phyloP scores from a whole-genome alignment of 2,329 filamentous ascomycete genomes.

The Fusarium anguioides region DNA sequence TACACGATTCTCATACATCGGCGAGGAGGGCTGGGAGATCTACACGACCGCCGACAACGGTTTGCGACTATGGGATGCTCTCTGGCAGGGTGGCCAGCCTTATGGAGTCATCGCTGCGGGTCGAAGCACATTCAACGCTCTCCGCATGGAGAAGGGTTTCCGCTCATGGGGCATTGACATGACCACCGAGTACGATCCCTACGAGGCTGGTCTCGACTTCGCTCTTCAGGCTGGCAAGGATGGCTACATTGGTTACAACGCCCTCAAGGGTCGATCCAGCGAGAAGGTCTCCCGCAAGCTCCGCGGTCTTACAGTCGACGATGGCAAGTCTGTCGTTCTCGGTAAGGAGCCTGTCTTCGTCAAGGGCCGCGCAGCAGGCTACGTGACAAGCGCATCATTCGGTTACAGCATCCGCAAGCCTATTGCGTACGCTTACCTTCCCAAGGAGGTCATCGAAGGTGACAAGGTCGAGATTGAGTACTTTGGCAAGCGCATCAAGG shows the following conservation, averaged over 20 bases:
- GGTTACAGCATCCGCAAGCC: slow-evolving; percentile 69
- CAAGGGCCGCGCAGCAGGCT: slow-evolving; percentile 60
- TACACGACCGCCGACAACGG: slow-evolving; percentile 70
- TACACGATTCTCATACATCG: slow-evolving; percentile 69
- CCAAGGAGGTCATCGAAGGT: slow-evolving; percentile 58
- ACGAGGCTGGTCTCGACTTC: slow-evolving; percentile 65
- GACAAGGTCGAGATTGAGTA: slow-evolving; percentile 69
- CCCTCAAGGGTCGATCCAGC: slow-evolving; percentile 56
- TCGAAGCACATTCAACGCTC: slow-evolving; percentile 66
- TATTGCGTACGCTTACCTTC: slow-evolving; percentile 69
- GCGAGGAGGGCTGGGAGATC: slow-evolving; percentile 72
- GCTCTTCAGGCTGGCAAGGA: slow-evolving; percentile 61
- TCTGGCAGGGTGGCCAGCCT: slow-evolving; percentile 64
- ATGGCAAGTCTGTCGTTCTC: slow-evolving; percentile 66
- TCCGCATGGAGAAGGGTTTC: slow-evolving; percentile 70
- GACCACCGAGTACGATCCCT: slow-evolving; percentile 70
- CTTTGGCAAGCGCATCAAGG: slow-evolving; percentile 64
- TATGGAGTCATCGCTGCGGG: slow-evolving; percentile 69
- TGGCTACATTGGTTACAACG: slow-evolving; percentile 63
- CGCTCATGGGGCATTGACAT: slow-evolving; percentile 68
- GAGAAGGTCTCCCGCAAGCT: slow-evolving; percentile 51
- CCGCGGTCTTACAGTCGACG: slow-evolving; percentile 65
- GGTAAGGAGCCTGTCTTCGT: slow-evolving; percentile 71
- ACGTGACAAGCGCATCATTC: slow-evolving; percentile 70
- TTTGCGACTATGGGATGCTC: slow-evolving; percentile 66